Conservation (phyloP, 2,329 filamentous ascomycete species). For the Talaromyces verruculosus region DNA sequence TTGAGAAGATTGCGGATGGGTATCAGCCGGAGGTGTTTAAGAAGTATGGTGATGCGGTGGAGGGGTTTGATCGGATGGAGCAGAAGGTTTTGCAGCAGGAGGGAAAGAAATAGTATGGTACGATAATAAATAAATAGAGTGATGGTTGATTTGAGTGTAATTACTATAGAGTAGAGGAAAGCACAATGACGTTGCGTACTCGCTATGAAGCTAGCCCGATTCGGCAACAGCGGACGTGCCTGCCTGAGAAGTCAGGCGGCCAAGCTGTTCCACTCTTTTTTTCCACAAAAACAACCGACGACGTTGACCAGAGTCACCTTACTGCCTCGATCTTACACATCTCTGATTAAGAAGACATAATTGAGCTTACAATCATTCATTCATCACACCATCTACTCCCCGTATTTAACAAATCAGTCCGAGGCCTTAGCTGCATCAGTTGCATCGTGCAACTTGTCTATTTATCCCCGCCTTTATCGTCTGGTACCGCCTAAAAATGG, state of each 20-base stretch:
- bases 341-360: neutral
- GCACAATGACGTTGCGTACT: neutral
- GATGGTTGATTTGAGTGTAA: neutral
- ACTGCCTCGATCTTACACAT: neutral
- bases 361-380: neutral
- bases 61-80: conserved; percentile 77
- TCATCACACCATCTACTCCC: neutral
- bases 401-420: neutral
- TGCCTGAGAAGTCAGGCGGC: conserved; percentile 11
- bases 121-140: neutral
- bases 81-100: conserved; percentile 56
- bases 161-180: neutral
- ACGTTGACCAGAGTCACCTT: no score
- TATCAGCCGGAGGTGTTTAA: conserved; percentile 74
- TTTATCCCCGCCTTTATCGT: conserved; percentile 5
- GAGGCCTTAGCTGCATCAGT: neutral
- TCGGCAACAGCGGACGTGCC: conserved; percentile 12
- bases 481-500: conserved; percentile 16
- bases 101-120: neutral
- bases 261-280: conserved; percentile 8
- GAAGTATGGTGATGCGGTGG: conserved; percentile 72
- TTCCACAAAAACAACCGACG: conserved; percentile 22
- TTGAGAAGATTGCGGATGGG: conserved; percentile 78
- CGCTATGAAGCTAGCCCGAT: conserved; percentile 24
- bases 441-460: neutral